Conservation (phyloP, 495 filamentous ascomycete species). For the Lasiosphaeris hirsuta region DNA sequence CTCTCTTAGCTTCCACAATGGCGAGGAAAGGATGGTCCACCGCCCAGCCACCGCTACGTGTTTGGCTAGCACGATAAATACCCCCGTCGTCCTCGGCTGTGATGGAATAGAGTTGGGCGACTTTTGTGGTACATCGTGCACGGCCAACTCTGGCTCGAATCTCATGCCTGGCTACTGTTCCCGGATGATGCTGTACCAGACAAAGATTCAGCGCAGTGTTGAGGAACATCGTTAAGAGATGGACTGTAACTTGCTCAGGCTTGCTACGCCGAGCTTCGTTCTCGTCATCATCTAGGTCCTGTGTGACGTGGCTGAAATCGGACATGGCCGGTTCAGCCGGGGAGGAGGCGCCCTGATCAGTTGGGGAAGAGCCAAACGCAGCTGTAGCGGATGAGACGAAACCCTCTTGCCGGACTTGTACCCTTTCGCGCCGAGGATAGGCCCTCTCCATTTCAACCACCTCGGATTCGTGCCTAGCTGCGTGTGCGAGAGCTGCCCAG, state of each 20-base stretch:
- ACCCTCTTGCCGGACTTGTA: background rate
- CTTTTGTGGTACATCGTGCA: background rate
- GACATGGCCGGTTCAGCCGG: background rate
- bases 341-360: background rate
- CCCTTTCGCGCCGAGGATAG: constrained; percentile 11
- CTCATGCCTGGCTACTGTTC: background rate
- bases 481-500: constrained; percentile 13
- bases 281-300: constrained; percentile 16
- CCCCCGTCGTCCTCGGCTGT: constrained; percentile 2
- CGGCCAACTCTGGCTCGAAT: background rate
- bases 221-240: constrained; percentile 12
- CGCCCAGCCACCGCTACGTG: background rate
- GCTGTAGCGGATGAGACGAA: constrained; percentile 2
- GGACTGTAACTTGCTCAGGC: constrained; percentile 16
- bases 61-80: background rate
- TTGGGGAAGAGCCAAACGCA: constrained; percentile 6
- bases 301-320: too few species aligned
- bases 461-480: background rate
- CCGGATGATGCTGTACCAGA: constrained; percentile 4
- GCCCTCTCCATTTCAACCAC: background rate
- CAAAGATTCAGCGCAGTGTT: constrained; percentile 8
- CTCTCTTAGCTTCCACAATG: background rate
- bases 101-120: background rate
- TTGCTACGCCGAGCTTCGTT: constrained; percentile 8
- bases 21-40: constrained; percentile 3